These are phyloP conservation scores for Desmodesmus armatus DNA, from an alignment of 139 green algal genomes.

Conservation along the genomic window DNA sequence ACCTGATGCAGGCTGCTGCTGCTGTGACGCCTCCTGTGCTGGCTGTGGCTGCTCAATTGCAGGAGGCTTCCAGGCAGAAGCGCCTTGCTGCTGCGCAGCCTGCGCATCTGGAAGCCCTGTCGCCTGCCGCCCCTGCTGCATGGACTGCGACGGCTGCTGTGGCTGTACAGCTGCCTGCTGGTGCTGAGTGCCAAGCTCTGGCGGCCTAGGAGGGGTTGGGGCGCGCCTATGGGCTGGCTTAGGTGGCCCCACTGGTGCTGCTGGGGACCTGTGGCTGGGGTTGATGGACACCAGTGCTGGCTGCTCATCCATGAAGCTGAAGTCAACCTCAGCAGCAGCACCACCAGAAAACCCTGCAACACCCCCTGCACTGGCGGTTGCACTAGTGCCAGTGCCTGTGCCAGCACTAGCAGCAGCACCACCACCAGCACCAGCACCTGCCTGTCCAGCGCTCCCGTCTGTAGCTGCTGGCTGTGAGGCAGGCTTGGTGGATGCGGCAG, in stretches of 20 bases:
- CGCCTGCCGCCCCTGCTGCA: background rate
- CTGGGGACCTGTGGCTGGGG: background rate
- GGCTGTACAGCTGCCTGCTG: background rate
- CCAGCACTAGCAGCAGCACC: background rate
- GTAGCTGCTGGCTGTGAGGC: no score
- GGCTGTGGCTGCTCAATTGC: background rate
- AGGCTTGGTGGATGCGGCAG: no score
- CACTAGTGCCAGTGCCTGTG: background rate
- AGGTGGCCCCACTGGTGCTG: constrained; percentile 19
- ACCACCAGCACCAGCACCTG: background rate
- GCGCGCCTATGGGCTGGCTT: background rate
- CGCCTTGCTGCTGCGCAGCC: background rate
- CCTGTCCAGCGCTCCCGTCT: background rate
- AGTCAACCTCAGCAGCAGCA: background rate
- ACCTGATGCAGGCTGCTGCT: background rate
- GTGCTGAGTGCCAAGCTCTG: background rate
- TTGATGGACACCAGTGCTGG: no score
- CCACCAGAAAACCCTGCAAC: background rate
- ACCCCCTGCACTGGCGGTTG: background rate
- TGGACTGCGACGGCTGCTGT: background rate
- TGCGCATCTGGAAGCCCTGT: background rate
- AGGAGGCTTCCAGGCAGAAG: background rate
- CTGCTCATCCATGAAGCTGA: constrained; percentile 20
- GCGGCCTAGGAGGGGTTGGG: no score
- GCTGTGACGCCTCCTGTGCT: constrained; percentile 8